These are phyloP conservation scores for Trichoderma aggressivum DNA, from an alignment of 2,329 filamentous ascomycete species.

Conservation along the genomic window DNA sequence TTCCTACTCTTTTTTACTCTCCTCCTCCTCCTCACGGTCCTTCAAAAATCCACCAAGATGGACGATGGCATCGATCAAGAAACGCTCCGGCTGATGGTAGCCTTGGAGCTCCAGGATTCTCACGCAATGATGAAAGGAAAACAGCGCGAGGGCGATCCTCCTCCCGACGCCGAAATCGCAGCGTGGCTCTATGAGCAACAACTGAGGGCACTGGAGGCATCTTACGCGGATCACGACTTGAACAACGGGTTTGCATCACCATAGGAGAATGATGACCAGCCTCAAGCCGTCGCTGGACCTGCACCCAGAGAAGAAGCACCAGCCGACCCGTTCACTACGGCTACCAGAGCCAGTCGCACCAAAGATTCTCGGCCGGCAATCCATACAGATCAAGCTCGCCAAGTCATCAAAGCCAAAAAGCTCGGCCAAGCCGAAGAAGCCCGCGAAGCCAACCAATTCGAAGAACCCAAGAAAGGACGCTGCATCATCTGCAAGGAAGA, in stretches of 20 bases:
- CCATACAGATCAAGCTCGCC: not conserved
- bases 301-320: not conserved
- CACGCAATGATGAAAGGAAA: not conserved
- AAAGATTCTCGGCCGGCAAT: not conserved
- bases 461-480: not conserved
- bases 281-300: not conserved
- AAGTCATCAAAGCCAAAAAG: not conserved
- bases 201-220: not conserved
- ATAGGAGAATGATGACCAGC: not conserved
- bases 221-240: not conserved
- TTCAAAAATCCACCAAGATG: not conserved
- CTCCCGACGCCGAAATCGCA: not conserved
- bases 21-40: not conserved
- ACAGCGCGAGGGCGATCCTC: not conserved
- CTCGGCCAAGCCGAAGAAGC: not conserved
- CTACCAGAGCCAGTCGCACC: not conserved
- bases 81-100: not conserved
- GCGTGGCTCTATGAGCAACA: not conserved
- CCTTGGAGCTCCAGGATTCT: not conserved
- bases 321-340: not conserved
- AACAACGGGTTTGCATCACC: not conserved
- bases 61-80: not conserved
- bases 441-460: too few relatives aligned
- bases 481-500: not conserved
- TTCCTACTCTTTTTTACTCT: too few relatives aligned